Conservation (phyloP, 2,329 filamentous ascomycete species). For the Lizonia empirigonia region DNA sequence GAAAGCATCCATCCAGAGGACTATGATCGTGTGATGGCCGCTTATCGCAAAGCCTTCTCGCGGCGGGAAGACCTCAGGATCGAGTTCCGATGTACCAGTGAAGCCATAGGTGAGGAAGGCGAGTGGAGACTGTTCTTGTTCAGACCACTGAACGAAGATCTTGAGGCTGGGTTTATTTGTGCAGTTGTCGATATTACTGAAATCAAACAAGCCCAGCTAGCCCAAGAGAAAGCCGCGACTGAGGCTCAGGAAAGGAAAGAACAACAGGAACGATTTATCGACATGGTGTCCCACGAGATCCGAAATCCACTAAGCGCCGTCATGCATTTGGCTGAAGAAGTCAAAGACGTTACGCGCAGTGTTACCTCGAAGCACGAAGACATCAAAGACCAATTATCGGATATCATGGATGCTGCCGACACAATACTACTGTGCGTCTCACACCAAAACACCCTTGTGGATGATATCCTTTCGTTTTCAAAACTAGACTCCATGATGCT, state of each 20-base stretch:
- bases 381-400: conserved; percentile 29
- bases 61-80: conserved; percentile 47
- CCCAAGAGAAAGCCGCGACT: conserved; percentile 50
- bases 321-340: conserved; percentile 52
- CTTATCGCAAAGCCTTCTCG: conserved; percentile 52
- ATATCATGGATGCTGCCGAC: conserved; percentile 44
- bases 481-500: conserved; percentile 56
- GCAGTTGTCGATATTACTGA: conserved; percentile 55
- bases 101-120: conserved; percentile 34
- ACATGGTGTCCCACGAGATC: conserved; percentile 53
- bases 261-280: conserved; percentile 55
- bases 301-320: conserved; percentile 49
- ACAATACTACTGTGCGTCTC: conserved; percentile 52
- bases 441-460: conserved; percentile 54
- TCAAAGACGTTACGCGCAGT: conserved; percentile 43
- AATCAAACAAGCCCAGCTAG: conserved; percentile 52
- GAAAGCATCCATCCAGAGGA: conserved; percentile 54
- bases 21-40: conserved; percentile 53
- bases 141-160: conserved; percentile 50
- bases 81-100: conserved; percentile 51
- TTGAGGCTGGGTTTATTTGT: conserved; percentile 53
- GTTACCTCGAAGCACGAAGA: conserved; percentile 25
- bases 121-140: conserved; percentile 53
- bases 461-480: conserved; percentile 55
- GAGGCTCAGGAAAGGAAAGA: conserved; percentile 53